Percentiles rank a stretch among this genome's conserved stretches.
Evolutionary conservation across 1,284 basidiomycete species (phyloP).

Genomic region (Bondarzewia mesenterica): DNA sequence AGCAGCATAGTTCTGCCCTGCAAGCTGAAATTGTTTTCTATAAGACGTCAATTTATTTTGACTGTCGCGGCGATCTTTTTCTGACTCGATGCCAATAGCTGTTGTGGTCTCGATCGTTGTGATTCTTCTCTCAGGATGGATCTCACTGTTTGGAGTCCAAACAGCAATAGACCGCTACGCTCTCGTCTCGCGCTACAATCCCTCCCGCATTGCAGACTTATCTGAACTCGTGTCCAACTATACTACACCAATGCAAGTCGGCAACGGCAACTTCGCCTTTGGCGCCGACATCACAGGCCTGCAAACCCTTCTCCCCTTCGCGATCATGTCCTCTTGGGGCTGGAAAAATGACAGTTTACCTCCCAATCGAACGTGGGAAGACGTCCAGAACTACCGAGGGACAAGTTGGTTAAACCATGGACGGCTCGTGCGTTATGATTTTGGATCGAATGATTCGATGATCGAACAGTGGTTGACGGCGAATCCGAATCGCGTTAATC

Average conservation of each 20-base stretch:
- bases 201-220: conserved; percentile 24
- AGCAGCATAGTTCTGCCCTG: no score
- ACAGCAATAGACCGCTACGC: conserved; percentile 27
- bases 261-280: conserved; percentile 57
- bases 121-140: no score
- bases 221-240: conserved; percentile 15
- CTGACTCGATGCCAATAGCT: no score
- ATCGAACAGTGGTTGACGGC: conserved; percentile 50
- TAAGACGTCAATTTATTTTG: no score
- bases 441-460: conserved; percentile 31
- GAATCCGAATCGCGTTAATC: conserved; percentile 50
- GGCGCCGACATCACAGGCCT: conserved; percentile 50
- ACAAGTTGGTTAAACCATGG: conserved; percentile 44
- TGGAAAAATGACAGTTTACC: conserved; percentile 57
- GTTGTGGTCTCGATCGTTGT: no score
- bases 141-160: no score
- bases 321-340: conserved; percentile 51
- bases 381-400: conserved; percentile 41
- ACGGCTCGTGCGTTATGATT: conserved; percentile 38
- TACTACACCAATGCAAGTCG: conserved; percentile 49
- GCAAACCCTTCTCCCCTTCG: conserved; percentile 48
- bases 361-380: conserved; percentile 29
- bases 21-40: no score
- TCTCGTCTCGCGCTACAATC: conserved; percentile 46
- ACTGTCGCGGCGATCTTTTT: no score